Evolutionary conservation across 2,329 filamentous ascomycete genomes (phyloP).

Genomic region (Pseudogymnoascus sp.): DNA sequence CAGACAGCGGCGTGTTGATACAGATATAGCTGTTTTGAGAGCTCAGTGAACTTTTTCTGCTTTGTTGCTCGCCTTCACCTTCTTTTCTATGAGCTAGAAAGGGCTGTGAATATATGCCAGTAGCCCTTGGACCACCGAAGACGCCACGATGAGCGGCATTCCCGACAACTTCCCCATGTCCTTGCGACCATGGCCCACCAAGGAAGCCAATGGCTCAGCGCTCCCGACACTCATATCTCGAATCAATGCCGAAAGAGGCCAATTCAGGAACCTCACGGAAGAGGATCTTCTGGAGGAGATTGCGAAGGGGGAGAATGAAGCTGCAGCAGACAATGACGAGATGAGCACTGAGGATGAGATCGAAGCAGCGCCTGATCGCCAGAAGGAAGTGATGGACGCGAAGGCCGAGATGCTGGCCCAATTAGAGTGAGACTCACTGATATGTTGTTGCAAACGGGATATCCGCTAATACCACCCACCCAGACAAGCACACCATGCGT

Average conservation of each 20-base stretch:
- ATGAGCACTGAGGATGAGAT: slow-evolving; percentile 43
- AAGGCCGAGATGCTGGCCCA: slow-evolving; percentile 51
- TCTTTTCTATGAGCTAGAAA: not conserved
- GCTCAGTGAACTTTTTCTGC: not conserved
- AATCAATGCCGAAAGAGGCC: slow-evolving; percentile 70
- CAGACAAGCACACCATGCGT: slow-evolving; percentile 47
- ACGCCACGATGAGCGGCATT: slow-evolving; percentile 27
- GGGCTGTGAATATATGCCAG: not conserved
- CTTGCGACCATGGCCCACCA: slow-evolving; percentile 55
- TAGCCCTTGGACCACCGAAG: not conserved
- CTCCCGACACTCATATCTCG: slow-evolving; percentile 72
- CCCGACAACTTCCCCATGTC: slow-evolving; percentile 45
- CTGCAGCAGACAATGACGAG: slow-evolving; percentile 33
- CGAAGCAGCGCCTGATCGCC: slow-evolving; percentile 34
- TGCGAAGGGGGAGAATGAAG: slow-evolving; percentile 35
- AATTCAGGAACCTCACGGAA: slow-evolving; percentile 75
- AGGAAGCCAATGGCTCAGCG: slow-evolving; percentile 49
- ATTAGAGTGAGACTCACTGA: slow-evolving; percentile 43
- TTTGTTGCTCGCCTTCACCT: not conserved
- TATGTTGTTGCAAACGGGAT: not conserved
- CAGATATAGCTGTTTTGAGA: not conserved
- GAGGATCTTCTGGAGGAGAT: slow-evolving; percentile 65
- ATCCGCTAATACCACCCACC: slow-evolving; percentile 13
- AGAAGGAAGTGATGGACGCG: slow-evolving; percentile 34
- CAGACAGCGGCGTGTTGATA: not conserved